Evolutionary conservation across 2,329 filamentous ascomycete genomes (phyloP).

Genomic region (Fusarium brevicatenulatum): DNA sequence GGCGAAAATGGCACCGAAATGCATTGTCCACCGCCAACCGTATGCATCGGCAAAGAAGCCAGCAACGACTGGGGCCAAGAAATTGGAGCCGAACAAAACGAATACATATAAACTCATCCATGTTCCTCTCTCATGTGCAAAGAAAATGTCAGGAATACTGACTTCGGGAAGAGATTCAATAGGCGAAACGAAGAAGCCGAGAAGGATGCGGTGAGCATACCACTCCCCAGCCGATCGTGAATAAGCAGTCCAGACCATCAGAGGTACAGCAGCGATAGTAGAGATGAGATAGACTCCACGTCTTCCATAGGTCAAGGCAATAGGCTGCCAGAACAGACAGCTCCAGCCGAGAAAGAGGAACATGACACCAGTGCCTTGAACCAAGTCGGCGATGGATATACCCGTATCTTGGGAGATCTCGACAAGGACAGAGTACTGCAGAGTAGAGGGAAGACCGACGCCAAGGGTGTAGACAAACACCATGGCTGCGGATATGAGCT

Average conservation of each 20-base stretch:
- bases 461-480: neutral
- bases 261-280: neutral
- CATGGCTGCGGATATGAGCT: neutral
- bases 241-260: conserved; percentile 1
- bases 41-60: neutral
- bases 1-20: neutral
- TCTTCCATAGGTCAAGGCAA: neutral
- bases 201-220: neutral
- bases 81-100: neutral
- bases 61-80: neutral
- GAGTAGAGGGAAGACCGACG: neutral
- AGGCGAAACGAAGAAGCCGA: neutral
- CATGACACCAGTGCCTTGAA: conserved; percentile 1
- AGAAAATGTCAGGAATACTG: neutral
- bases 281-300: neutral
- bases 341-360: conserved; percentile 3
- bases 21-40: neutral
- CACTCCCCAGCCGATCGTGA: neutral
- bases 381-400: neutral
- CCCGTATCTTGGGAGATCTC: neutral
- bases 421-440: neutral
- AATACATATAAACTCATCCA: conserved; percentile 3
- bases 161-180: neutral
- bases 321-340: conserved; percentile 1
- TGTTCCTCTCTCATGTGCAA: neutral